Conservation (phyloP, 768 basidiomycete genomes). For the Podaxis sp. region DNA sequence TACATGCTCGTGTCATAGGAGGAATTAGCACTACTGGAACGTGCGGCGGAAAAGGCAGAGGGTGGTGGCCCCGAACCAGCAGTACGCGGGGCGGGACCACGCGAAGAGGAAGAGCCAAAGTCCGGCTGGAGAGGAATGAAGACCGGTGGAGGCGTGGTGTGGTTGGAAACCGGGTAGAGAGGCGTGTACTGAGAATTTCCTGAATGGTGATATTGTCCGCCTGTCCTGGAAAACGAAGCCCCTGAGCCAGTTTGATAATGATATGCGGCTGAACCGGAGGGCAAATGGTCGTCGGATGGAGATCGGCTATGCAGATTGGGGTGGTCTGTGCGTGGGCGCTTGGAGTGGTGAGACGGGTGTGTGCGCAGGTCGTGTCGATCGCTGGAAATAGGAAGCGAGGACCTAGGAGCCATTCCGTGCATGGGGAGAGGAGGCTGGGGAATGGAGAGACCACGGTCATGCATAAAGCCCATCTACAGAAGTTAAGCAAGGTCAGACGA, state of each 20-base stretch:
- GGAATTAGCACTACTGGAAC: slow-evolving; percentile 9
- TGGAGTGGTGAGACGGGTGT: slow-evolving; percentile 8
- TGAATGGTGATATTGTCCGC: slow-evolving; percentile 12
- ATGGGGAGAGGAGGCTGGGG: slow-evolving; percentile 10
- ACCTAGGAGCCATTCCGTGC: slow-evolving; percentile 10
- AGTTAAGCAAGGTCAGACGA: not conserved
- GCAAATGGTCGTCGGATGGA: slow-evolving; percentile 14
- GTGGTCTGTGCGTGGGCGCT: slow-evolving; percentile 16
- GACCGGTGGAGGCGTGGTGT: slow-evolving; percentile 12
- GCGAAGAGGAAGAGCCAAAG: slow-evolving; percentile 11
- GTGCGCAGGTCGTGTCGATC: slow-evolving; percentile 5
- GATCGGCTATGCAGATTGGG: slow-evolving; percentile 13
- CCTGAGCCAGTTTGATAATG: slow-evolving; percentile 12
- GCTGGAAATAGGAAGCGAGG: slow-evolving; percentile 9
- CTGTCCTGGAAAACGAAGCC: slow-evolving; percentile 8
- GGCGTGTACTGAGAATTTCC: slow-evolving; percentile 15
- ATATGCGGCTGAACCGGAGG: slow-evolving; percentile 11
- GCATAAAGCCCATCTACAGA: slow-evolving; percentile 7
- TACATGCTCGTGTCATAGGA: slow-evolving; percentile 12
- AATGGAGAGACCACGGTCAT: slow-evolving; percentile 7
- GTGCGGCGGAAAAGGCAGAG: slow-evolving; percentile 4
- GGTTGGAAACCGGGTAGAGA: slow-evolving; percentile 14
- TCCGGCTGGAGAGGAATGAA: slow-evolving; percentile 12
- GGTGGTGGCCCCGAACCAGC: slow-evolving; percentile 6
- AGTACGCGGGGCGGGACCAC: slow-evolving; percentile 3